Evolutionary conservation across 352 stramenopile species (phyloP), one percentile per base, ranked within the genome.

Genomic region (Discostella stelligera): DNA sequence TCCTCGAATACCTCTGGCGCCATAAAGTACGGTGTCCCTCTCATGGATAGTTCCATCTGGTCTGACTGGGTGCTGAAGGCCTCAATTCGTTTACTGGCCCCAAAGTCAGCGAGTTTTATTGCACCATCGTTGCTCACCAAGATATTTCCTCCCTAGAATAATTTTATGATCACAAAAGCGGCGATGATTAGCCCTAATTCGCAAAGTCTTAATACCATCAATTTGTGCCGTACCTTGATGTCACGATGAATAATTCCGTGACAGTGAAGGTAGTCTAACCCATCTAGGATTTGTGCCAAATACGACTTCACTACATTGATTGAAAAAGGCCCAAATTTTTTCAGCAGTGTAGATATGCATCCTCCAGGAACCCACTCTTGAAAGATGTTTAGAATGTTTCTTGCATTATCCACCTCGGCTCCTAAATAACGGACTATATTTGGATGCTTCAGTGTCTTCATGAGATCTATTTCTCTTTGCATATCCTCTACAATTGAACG

Each of bases 401-500:
- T 88, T 41, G 89, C 87, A 60, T 96, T 89, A 56, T 83, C 64
- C 56, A 87, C 93, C 89, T 93, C 95, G 79, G 94, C 95, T 88
- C 95, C 95, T 37, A 97, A 79, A 77, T 96, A 98, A 78, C 91
- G 89, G 58, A 98, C 96, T 84, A 98, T 98, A 75, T 98, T 97
- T 32, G 93, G 90, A 83, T 98, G 96, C 58, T 89, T 89, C 25
- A 98, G 88, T 67, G 94, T 95, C 79, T 96, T 93, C 95, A 98
- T 97, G 27, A 98, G 75, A 63, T 97, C 86, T 62, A 98, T 97
- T 84, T 98, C 95, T 81, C 70, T 92, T 91, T 80, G 95, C 79
- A 89, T 92, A 82, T 92, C 87, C 44, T 89, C 74, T 61, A 94
- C 73, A 27, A 86, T 74, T 55, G 63, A 65, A 25, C 59, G 37